Base-by-base conservation (phyloP, 1,139 yeast genomes). In the Kodamaea derodonti region DNA sequence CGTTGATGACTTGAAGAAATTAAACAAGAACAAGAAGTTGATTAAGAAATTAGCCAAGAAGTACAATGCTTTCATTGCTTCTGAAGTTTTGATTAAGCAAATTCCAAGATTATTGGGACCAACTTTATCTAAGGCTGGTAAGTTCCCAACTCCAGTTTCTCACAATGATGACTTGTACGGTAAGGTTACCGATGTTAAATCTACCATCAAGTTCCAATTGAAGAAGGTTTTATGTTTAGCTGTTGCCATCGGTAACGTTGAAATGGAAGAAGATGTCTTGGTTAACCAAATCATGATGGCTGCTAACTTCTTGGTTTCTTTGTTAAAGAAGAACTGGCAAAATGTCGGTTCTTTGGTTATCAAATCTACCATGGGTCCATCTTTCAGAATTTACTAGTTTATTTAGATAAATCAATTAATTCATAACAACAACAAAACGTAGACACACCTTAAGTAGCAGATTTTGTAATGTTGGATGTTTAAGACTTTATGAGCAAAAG, bases 321-420 rank as follows among this genome's bases (percentile, higher is more conserved):
- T 94, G 74, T 84, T 94, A 74, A 94, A 94, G 95, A 94, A 94
- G 94, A 90, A 92, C 95, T 92, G 98, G 98, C 98, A 94, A 83
- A 94, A 94, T 77, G 97, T 94, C 69, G 97, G 98, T 64, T 92
- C 98, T 65, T 79, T 94, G 75, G 97, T 90, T 69, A 84, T 94
- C 78, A 94, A 94, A 82, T 87, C 97, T 51, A 80, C 97, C 74
- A 94, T 94, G 99, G 98, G 99, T 76, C 97, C 97, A 72, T 85
- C 97, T 68, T 87, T 84, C 95, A 90, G 98, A 84, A 82, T 92
- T 72, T 92, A 92, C 92, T 92, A 90, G 75, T 65, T 56, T 39
- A 43, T 49, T 45, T 48, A 41, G 37, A 36, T 36, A 12, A 15
- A 7, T 26, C 15, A 26, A 18, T 14, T 26, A 26, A 26, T 26